Base-by-base conservation (phyloP, 441 rosid species). In the Gossypium davidsonii region DNA sequence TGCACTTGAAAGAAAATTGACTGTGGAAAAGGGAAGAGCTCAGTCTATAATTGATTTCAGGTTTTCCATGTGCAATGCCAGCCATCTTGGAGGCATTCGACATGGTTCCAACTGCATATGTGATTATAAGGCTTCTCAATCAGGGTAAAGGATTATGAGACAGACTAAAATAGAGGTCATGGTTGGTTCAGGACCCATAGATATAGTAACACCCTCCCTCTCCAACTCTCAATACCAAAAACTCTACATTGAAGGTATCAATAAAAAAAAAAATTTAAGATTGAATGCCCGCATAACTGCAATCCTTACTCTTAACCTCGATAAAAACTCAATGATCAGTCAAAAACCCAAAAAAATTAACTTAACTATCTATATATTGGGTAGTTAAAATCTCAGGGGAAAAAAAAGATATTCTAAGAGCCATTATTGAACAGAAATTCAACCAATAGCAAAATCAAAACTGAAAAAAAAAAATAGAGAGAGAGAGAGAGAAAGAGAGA, bases 281-380 rank as follows among this genome's bases (percentile, higher is more conserved):
- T 39, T 64, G 52, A 62, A 17, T 9, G 49, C 44, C 46, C 6
- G 5, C 18, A 31, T 31, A 61, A 58, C 18, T 10, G 53, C 49
- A 20, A 46, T 52, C 70, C 55, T 25, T 65, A n/a, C 17, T 20
- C 49, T 25, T 52, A 44, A 51, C 48, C 48, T 51, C 17, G 56
- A 68, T 17, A 67, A 51, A 67, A 52, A 67, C 46, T 9, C 72
- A 37, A 67, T 28, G 59, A 51, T 28, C 44, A 67, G 46, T 51
- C 25, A 67, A 28, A 67, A 49, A 26, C 18, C 9, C 26, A 9
- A 26, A 0, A 52, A 31, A 49, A 2, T 5, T 23, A 25, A 25
- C 42, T 49, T 15, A 49, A 67, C 1, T 31, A 17, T 52, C 25
- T 48, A 66, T 46, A 66, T 23, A 46, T 14, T 3, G 12, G 70